phyloP scores from a whole-genome alignment of 2,329 filamentous ascomycete species.

The Hymenotorrendiella dingleyae region DNA sequence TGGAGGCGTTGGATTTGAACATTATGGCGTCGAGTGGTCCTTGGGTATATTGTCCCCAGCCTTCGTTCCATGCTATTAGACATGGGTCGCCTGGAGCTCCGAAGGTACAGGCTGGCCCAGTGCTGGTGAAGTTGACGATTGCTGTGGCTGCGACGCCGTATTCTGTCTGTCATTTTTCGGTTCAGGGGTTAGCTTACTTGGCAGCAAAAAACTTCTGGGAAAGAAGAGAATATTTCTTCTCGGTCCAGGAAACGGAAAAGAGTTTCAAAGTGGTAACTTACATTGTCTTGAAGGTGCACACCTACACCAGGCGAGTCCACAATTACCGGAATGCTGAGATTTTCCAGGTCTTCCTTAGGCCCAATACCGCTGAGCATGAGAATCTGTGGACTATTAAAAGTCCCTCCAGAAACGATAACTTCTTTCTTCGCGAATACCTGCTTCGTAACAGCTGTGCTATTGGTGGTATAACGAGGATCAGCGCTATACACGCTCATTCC shows the following conservation, averaged over 20 bases:
- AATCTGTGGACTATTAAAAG: constrained; percentile 40
- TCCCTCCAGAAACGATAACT: constrained; percentile 41
- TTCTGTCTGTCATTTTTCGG: too few species aligned
- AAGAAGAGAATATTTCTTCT: too few species aligned
- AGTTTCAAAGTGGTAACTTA: too few species aligned
- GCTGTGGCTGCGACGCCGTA: constrained; percentile 5
- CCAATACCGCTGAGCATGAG: constrained; percentile 42
- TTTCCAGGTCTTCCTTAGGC: constrained; percentile 31
- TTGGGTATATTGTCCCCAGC: constrained; percentile 33
- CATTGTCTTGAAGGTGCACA: constrained; percentile 51
- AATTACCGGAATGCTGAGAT: constrained; percentile 43
- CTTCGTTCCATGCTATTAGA: constrained; percentile 27
- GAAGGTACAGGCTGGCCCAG: constrained; percentile 31
- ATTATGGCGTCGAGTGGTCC: constrained; percentile 41
- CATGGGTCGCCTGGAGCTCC: constrained; percentile 33
- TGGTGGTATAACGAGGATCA: constrained; percentile 34
- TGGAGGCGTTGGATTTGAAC: constrained; percentile 31
- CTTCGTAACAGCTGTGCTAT: constrained; percentile 14
- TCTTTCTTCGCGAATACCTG: constrained; percentile 27
- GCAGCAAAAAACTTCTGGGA: too few species aligned
- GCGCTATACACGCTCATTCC: constrained; percentile 38
- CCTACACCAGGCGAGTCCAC: constrained; percentile 56
- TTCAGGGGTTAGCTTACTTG: too few species aligned
- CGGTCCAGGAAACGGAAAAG: too few species aligned
- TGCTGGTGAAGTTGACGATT: constrained; percentile 30